Conservation (phyloP, 202 grass and related monocot species). For the Eragrostis tef region DNA sequence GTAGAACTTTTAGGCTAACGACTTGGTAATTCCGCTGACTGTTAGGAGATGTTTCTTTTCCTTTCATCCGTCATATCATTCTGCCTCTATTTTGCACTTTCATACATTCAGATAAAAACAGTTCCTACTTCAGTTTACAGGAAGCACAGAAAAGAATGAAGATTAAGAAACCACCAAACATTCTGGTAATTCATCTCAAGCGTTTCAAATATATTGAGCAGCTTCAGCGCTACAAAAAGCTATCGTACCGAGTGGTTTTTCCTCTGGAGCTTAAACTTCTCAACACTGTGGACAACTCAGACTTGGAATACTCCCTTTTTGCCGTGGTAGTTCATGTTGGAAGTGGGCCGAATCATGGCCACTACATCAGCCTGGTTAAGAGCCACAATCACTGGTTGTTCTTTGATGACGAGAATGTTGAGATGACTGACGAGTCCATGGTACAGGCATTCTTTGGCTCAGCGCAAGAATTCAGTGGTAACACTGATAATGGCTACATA, state of each 20-base stretch:
- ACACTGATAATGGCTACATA: conserved; percentile 98
- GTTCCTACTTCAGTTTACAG: conserved; percentile 73
- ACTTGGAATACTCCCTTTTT: conserved; percentile 90
- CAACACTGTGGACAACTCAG: conserved; percentile 66
- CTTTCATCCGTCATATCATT: conserved; percentile 32
- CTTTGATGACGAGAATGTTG: conserved; percentile 92
- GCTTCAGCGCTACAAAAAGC: conserved; percentile 91
- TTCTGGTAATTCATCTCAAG: conserved; percentile 95
- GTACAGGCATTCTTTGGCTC: conserved; percentile 93
- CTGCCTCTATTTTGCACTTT: neutral
- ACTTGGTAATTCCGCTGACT: neutral
- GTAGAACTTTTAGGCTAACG: neutral
- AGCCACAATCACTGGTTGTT: conserved; percentile 98
- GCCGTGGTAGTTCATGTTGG: conserved; percentile 94
- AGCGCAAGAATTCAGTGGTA: conserved; percentile 85
- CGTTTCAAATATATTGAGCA: conserved; percentile 98
- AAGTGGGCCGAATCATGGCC: conserved; percentile 93
- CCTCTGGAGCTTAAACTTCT: conserved; percentile 91
- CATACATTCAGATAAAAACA: conserved; percentile 22
- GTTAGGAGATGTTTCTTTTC: neutral
- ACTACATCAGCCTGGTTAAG: conserved; percentile 94
- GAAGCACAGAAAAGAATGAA: conserved; percentile 99
- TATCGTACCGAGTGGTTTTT: conserved; percentile 96
- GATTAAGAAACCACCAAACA: conserved; percentile 93
- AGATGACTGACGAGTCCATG: conserved; percentile 90